phyloP scores from a whole-genome alignment of 768 basidiomycete genomes.

The Phylloporus sp. region DNA sequence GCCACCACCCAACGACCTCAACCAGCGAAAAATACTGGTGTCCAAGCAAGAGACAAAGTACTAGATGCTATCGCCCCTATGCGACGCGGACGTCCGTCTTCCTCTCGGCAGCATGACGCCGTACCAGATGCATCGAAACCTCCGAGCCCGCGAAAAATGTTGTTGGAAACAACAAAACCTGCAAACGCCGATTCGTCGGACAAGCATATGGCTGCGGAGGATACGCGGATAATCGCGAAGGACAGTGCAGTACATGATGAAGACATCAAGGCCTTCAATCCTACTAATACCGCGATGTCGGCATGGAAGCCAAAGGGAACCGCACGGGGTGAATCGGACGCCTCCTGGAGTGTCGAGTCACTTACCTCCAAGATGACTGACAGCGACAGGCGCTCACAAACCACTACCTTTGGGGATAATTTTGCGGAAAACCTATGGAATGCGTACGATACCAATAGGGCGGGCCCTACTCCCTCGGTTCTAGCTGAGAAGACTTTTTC shows the following conservation, averaged over 20 bases:
- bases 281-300: slow-evolving; percentile 20
- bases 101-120: slow-evolving; percentile 33
- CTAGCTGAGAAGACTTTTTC: slow-evolving; percentile 13
- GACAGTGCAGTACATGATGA: slow-evolving; percentile 12
- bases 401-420: slow-evolving; percentile 57
- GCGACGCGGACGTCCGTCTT: slow-evolving; percentile 62
- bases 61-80: slow-evolving; percentile 76
- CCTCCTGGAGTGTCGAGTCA: slow-evolving; percentile 39
- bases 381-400: slow-evolving; percentile 20
- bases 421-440: slow-evolving; percentile 55
- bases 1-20: slow-evolving; percentile 13
- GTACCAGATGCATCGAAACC: slow-evolving; percentile 31
- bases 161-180: slow-evolving; percentile 12
- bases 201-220: slow-evolving; percentile 35
- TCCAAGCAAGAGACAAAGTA: slow-evolving; percentile 71
- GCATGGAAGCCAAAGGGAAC: slow-evolving; percentile 29
- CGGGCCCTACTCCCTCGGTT: slow-evolving; percentile 2
- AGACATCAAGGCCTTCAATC: slow-evolving; percentile 20
- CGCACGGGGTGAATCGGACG: slow-evolving; percentile 24
- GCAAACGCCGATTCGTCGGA: slow-evolving; percentile 32
- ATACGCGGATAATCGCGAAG: slow-evolving; percentile 43
- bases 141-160: slow-evolving; percentile 17
- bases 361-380: slow-evolving; percentile 21
- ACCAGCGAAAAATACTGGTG: slow-evolving; percentile 40
- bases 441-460: slow-evolving; percentile 37